phyloP scores from a whole-genome alignment of 1,284 basidiomycete species.

The Leccinum fuscescens region DNA sequence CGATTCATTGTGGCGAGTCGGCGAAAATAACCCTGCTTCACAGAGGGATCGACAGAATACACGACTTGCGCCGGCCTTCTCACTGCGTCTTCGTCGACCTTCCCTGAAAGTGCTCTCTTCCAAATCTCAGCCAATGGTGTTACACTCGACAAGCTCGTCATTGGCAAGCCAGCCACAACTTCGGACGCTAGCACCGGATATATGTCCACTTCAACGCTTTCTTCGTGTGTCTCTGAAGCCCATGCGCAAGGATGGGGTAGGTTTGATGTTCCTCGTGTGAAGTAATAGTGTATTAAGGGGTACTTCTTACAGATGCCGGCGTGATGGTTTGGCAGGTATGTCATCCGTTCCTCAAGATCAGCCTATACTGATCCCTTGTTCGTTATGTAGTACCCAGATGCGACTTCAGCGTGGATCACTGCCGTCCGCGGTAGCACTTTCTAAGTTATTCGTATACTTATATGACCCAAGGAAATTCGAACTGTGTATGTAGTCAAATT shows the following conservation, averaged over 20 bases:
- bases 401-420: constrained; percentile 19
- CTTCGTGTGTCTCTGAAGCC: neutral
- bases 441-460: neutral
- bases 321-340: constrained; percentile 41
- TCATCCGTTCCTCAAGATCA: neutral
- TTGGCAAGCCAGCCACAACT: constrained; percentile 59
- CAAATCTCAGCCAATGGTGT: neutral
- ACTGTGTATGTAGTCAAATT: neutral
- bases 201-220: neutral
- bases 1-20: neutral
- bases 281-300: neutral
- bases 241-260: neutral
- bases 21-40: neutral
- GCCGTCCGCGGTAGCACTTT: constrained; percentile 18
- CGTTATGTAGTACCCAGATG: constrained; percentile 10
- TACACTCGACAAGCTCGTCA: constrained; percentile 49
- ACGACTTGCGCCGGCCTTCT: neutral
- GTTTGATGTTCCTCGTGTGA: constrained; percentile 32
- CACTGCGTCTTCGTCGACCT: neutral
- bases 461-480: neutral
- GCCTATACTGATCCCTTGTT: constrained; percentile 37
- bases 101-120: neutral
- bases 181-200: constrained; percentile 54
- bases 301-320: constrained; percentile 42
- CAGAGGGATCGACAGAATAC: neutral